Percentiles rank a stretch among this genome's conserved stretches.
Evolutionary conservation across 2,329 filamentous ascomycete species (phyloP).

Genomic region (Exophiala xenobiotica): DNA sequence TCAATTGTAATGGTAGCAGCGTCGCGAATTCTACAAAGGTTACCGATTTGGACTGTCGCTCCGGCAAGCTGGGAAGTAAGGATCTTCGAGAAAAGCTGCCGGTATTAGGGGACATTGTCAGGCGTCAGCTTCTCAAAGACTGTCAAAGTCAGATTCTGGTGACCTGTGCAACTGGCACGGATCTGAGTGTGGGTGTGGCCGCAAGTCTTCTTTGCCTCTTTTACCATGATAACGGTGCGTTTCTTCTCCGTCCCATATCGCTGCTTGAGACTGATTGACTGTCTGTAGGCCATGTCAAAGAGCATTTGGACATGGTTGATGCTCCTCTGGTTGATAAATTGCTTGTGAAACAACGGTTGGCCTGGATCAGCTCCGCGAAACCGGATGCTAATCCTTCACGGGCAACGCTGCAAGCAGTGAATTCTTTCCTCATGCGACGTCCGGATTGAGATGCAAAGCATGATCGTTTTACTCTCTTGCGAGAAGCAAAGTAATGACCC

Average conservation of each 20-base stretch:
- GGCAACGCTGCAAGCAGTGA: slow-evolving; percentile 84
- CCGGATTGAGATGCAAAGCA: too few species aligned
- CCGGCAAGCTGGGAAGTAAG: slow-evolving; percentile 77
- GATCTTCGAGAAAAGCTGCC: slow-evolving; percentile 71
- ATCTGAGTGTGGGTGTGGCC: slow-evolving; percentile 74
- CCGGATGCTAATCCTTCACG: slow-evolving; percentile 81
- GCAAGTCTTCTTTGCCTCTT: slow-evolving; percentile 74
- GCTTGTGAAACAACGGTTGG: slow-evolving; percentile 72
- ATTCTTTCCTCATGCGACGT: slow-evolving; percentile 75
- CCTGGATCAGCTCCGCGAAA: slow-evolving; percentile 77
- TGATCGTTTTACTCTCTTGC: too few species aligned
- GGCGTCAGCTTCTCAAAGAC: slow-evolving; percentile 35
- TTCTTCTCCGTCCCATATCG: not conserved
- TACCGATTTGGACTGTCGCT: slow-evolving; percentile 63
- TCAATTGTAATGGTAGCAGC: slow-evolving; percentile 38
- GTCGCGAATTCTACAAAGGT: slow-evolving; percentile 41
- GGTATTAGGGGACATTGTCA: slow-evolving; percentile 57
- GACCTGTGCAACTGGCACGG: slow-evolving; percentile 73
- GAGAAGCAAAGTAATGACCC: too few species aligned
- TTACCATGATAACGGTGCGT: slow-evolving; percentile 62
- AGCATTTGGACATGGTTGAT: slow-evolving; percentile 9
- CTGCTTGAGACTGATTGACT: slow-evolving; percentile 5
- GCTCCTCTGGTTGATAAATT: slow-evolving; percentile 63
- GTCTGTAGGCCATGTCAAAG: slow-evolving; percentile 10
- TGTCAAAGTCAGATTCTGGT: slow-evolving; percentile 51